Percentiles rank a stretch among this genome's conserved stretches.
Conservation (phyloP, 2,329 filamentous ascomycete species). For the Myriosclerotinia scirpicola region DNA sequence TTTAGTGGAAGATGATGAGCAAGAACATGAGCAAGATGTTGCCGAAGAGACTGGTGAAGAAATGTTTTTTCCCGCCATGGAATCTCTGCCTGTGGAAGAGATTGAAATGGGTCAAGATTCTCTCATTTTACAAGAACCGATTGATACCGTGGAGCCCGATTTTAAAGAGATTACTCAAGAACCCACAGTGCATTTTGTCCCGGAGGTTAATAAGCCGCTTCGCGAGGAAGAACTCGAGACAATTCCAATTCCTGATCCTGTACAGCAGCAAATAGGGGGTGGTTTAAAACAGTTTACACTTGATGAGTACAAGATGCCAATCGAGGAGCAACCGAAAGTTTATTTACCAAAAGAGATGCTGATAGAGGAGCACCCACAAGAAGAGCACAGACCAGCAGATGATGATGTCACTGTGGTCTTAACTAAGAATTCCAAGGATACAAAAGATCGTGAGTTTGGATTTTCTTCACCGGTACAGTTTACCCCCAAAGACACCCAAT, state of each 20-base stretch:
- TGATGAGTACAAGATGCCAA: neutral
- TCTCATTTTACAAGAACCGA: neutral
- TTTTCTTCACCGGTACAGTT: constrained; percentile 28
- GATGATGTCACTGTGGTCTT: constrained; percentile 28
- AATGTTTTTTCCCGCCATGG: neutral
- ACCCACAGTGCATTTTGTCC: neutral
- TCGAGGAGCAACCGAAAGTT: constrained; percentile 7
- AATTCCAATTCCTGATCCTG: neutral
- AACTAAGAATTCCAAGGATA: constrained; percentile 30
- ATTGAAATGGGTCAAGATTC: neutral
- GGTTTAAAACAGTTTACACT: neutral
- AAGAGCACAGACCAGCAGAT: constrained; percentile 22
- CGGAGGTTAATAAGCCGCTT: neutral
- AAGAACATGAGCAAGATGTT: neutral
- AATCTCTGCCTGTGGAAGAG: constrained; percentile 3
- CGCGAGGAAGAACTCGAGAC: neutral
- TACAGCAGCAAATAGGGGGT: neutral
- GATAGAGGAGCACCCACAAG: constrained; percentile 18
- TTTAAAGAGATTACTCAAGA: neutral
- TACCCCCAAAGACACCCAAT: constrained; percentile 15
- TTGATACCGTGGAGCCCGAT: neutral
- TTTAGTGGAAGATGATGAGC: neutral
- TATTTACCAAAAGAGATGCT: constrained; percentile 1
- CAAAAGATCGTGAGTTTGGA: constrained; percentile 31
- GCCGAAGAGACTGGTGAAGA: neutral